These are phyloP conservation scores for Lophium mytilinum DNA, from an alignment of 495 filamentous ascomycete genomes.

Conservation along the genomic window DNA sequence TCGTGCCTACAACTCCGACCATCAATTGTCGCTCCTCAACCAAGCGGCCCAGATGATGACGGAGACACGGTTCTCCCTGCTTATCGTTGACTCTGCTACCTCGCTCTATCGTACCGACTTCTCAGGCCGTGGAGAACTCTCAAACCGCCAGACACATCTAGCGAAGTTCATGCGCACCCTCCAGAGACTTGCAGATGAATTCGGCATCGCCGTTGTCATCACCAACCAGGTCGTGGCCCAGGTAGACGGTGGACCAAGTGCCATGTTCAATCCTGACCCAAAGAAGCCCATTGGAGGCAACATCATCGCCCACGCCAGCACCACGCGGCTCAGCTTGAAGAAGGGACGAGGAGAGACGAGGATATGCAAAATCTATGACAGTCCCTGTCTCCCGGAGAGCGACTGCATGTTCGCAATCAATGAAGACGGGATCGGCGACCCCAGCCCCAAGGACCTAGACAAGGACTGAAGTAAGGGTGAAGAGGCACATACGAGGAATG, in stretches of 20 bases:
- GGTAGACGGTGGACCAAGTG: slow-evolving; percentile 86
- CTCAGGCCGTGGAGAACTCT: slow-evolving; percentile 85
- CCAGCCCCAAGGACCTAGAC: slow-evolving; percentile 89
- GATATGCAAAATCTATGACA: slow-evolving; percentile 98
- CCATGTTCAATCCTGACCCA: slow-evolving; percentile 98
- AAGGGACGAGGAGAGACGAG: slow-evolving; percentile 93
- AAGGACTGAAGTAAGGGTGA: slow-evolving; percentile 44
- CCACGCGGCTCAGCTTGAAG: slow-evolving; percentile 81
- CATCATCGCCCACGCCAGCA: slow-evolving; percentile 95
- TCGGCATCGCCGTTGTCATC: slow-evolving; percentile 96
- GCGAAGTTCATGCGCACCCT: slow-evolving; percentile 96
- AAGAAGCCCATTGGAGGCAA: slow-evolving; percentile 99
- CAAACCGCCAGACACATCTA: slow-evolving; percentile 79
- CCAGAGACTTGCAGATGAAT: slow-evolving; percentile 91
- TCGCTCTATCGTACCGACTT: slow-evolving; percentile 95
- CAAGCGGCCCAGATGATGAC: slow-evolving; percentile 99
- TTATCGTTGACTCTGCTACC: slow-evolving; percentile 92
- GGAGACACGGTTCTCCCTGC: slow-evolving; percentile 90
- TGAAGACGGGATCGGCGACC: slow-evolving; percentile 94
- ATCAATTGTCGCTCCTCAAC: slow-evolving; percentile 88
- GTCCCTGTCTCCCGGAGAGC: slow-evolving; percentile 90
- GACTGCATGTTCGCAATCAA: slow-evolving; percentile 96
- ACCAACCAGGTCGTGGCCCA: slow-evolving; percentile 98
- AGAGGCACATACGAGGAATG: not conserved
- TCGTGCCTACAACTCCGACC: slow-evolving; percentile 95